Conservation (phyloP, 106 monocot species). For the Chionographis japonica region DNA sequence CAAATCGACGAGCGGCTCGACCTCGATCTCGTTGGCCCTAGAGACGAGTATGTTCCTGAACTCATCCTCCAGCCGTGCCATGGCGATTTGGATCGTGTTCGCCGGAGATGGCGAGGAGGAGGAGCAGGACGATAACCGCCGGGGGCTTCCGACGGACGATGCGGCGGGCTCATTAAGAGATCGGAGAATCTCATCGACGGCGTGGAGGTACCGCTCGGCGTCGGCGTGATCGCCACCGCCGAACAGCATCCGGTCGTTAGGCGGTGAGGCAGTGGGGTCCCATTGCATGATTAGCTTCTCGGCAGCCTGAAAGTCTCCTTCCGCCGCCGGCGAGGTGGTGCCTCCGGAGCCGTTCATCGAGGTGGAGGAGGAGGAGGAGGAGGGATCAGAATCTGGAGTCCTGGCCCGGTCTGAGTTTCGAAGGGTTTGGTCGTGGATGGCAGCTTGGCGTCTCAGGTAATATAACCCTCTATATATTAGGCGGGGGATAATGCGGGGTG, state of each 20-base stretch:
- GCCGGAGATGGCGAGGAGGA: slow-evolving; percentile 7
- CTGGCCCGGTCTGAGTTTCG: too few species aligned
- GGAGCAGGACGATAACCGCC: background rate
- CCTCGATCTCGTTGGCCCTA: slow-evolving; percentile 51
- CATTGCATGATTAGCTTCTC: slow-evolving; percentile 31
- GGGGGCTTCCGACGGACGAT: slow-evolving; percentile 13
- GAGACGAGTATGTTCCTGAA: slow-evolving; percentile 74
- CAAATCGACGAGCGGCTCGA: slow-evolving; percentile 60
- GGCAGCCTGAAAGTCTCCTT: slow-evolving; percentile 12
- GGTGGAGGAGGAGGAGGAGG: background rate
- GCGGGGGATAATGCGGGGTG: too few species aligned
- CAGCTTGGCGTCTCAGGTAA: too few species aligned
- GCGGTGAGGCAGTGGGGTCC: slow-evolving; percentile 15
- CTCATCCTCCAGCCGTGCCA: slow-evolving; percentile 95
- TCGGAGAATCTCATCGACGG: slow-evolving; percentile 52
- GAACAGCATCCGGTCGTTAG: slow-evolving; percentile 22
- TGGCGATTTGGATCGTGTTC: slow-evolving; percentile 58
- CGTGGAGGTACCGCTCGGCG: slow-evolving; percentile 40
- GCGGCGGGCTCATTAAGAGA: slow-evolving; percentile 16
- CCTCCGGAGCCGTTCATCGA: slow-evolving; percentile 15
- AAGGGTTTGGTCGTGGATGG: too few species aligned
- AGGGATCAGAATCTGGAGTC: too few species aligned
- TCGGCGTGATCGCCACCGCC: slow-evolving; percentile 28
- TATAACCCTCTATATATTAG: too few species aligned
- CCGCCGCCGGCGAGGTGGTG: background rate